These are phyloP conservation scores for Nakazawaea populi DNA, from an alignment of 805 yeast species.

Conservation along the genomic window DNA sequence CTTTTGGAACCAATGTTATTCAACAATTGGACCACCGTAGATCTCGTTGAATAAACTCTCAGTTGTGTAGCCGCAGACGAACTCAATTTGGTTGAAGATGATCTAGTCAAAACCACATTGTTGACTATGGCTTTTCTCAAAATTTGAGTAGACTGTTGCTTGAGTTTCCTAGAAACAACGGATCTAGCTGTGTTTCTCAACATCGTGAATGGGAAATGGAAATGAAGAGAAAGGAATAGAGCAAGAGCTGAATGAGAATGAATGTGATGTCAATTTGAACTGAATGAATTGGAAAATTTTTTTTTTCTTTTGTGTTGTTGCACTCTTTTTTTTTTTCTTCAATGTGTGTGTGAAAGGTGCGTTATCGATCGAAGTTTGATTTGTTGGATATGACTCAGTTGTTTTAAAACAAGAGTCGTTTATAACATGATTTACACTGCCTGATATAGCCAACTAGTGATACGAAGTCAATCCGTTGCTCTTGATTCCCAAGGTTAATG, in stretches of 20 bases:
- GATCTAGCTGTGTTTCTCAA: conserved; percentile 1
- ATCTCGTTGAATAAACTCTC: conserved; percentile 61
- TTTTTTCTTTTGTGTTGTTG: not conserved
- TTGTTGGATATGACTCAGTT: too few species aligned
- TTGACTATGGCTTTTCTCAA: not conserved
- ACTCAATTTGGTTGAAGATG: not conserved
- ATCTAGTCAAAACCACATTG: not conserved
- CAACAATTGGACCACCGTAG: conserved; percentile 90
- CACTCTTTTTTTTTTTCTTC: not conserved
- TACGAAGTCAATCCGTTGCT: too few species aligned
- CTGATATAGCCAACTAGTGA: too few species aligned
- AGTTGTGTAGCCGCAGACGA: not conserved
- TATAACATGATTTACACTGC: too few species aligned
- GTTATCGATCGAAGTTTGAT: not conserved
- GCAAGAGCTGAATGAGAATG: not conserved
- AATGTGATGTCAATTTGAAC: not conserved
- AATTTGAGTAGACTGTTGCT: not conserved
- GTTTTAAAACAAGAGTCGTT: too few species aligned
- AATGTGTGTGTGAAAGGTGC: not conserved
- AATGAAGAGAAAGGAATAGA: not conserved
- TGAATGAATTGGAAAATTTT: not conserved
- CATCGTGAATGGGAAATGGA: not conserved
- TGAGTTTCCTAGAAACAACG: not conserved
- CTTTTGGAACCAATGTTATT: conserved; percentile 96
- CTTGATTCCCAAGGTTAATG: too few species aligned